phyloP scores from a whole-genome alignment of 371 early-diverging fungal species.

The Mucor mucedo region DNA sequence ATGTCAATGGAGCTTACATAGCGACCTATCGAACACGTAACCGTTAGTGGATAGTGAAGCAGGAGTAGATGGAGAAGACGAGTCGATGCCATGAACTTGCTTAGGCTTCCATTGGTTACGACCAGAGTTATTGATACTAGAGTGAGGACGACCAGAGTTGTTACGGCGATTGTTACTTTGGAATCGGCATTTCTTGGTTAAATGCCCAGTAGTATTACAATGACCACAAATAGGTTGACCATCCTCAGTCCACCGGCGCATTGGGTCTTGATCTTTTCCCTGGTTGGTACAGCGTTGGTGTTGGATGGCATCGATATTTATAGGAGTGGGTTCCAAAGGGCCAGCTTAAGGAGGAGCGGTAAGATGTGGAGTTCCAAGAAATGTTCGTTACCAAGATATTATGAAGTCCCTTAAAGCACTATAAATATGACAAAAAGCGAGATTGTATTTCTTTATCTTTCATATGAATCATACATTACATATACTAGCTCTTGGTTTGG shows the following conservation, averaged over 20 bases:
- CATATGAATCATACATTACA: no score
- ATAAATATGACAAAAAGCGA: no score
- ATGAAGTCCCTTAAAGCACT: no score
- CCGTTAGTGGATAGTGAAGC: no score
- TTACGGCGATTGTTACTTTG: neutral
- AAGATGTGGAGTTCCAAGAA: neutral
- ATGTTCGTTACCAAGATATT: neutral
- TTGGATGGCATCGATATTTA: constrained; percentile 10
- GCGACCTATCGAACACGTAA: neutral
- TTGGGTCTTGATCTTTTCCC: neutral
- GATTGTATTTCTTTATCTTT: no score
- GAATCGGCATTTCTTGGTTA: constrained; percentile 9
- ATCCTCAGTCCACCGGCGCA: constrained; percentile 4
- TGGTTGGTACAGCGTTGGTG: neutral
- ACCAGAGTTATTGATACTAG: no score
- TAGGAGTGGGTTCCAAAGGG: neutral
- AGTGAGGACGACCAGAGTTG: no score
- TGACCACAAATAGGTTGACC: constrained; percentile 18
- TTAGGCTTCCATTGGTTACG: neutral
- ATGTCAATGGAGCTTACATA: neutral
- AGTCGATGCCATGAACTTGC: neutral
- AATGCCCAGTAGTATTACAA: constrained; percentile 1
- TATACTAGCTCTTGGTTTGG: no score
- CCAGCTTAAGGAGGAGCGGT: neutral
- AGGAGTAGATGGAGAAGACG: neutral